Evolutionary conservation across 805 yeast genomes (phyloP), one percentile per base, ranked within the genome.

Genomic region (Komagataella pseudopastoris): DNA sequence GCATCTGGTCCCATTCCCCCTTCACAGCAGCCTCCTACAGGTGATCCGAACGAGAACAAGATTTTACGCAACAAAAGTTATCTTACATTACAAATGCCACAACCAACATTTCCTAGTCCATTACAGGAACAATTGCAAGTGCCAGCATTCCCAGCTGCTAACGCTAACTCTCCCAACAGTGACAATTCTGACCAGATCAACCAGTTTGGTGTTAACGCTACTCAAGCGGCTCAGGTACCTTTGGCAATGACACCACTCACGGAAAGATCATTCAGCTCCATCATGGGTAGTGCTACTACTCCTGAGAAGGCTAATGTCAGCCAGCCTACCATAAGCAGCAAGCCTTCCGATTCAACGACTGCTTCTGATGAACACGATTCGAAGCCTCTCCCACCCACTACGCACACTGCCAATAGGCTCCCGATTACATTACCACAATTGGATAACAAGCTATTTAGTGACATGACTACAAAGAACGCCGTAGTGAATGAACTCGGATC

Each of bases 241-340:
- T 68, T 81, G 58, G 78, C 87, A 0, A 85, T 86, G 93, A 86
- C 95, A 0, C 95, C 93, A 1, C 80, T 85, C 4, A 75, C 87
- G 2, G 95, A 86, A 57, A 81, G 71, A 50, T 24, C 16, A 1
- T 43, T 24, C 39, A 30, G 39, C 39, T 30, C 39, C 14, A 8
- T 30, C n/a, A 30, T 30, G 39, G 39, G 39, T 30, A 30, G 39
- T 6, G 39, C 39, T 10, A 30, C 39, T 10, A 30, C 39, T 30
- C 39, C 39, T 8, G 39, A 30, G 6, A 30, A 30, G n/a, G 6
- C 14, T 30, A 30, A 30, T 5, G 10, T 14, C 5, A 30, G 39
- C 4, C 39, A 30, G 39, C 39, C 39, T 30, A 10, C 39, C 10
- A 10, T 14, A 30, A 10, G 12, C 14, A 30, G 14, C 39, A 30